phyloP scores from a whole-genome alignment of 129 eudicot species.

The Lonicera japonica region DNA sequence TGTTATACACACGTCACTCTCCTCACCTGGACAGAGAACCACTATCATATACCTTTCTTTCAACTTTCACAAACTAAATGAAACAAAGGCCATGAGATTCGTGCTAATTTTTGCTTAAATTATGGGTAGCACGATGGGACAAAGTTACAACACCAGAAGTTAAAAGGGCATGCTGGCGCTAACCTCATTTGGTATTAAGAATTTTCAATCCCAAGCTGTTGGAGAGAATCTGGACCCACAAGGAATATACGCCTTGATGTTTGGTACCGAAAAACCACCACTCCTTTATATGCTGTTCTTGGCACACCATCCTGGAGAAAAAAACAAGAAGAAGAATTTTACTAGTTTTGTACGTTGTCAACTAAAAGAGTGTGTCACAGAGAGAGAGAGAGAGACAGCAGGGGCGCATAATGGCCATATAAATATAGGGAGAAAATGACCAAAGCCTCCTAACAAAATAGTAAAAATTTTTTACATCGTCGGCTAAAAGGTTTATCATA shows the following conservation, averaged over 20 bases:
- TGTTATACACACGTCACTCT: too few species aligned
- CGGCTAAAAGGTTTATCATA: too few species aligned
- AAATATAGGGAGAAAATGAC: too few species aligned
- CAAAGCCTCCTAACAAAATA: too few species aligned
- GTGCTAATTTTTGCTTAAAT: neutral
- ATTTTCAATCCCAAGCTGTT: constrained; percentile 44
- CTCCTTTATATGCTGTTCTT: constrained; percentile 78
- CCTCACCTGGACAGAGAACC: neutral
- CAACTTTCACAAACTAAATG: neutral
- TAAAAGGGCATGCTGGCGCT: neutral
- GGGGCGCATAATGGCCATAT: too few species aligned
- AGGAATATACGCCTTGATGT: constrained; percentile 60
- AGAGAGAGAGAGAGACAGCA: too few species aligned
- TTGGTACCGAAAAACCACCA: constrained; percentile 75
- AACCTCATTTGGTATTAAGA: neutral
- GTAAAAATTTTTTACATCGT: too few species aligned
- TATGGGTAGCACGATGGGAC: neutral
- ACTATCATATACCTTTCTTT: neutral
- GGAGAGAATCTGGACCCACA: constrained; percentile 69
- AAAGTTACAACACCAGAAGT: neutral
- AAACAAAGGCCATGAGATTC: neutral
- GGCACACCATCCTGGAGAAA: constrained; percentile 78
- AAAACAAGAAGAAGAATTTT: neutral
- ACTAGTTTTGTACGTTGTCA: neutral
- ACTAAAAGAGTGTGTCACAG: too few species aligned